A percentile compares a stretch with the other conserved stretches of the same genome.
phyloP scores from a whole-genome alignment of 305 asterid species.

The Salvia sclarea region DNA sequence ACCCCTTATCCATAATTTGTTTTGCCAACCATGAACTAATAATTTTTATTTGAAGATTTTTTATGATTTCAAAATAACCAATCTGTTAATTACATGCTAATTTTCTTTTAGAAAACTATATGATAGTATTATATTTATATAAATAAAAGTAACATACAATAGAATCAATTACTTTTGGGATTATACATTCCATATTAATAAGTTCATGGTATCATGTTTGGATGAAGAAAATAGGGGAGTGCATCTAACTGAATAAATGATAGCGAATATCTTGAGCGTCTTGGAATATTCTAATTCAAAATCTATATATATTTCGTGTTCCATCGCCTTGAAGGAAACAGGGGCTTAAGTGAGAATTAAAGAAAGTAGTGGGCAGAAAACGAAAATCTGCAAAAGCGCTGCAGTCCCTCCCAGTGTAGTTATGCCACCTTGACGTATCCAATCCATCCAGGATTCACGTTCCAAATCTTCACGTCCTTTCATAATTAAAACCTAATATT shows the following conservation, averaged over 20 bases:
- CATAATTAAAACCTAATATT: conserved; percentile 7
- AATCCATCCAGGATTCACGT: background rate
- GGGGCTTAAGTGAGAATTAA: conserved; percentile 12
- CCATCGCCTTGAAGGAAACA: background rate
- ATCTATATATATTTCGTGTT: background rate
- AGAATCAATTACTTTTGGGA: no score
- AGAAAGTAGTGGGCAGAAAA: conserved; percentile 8
- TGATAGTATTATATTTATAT: no score
- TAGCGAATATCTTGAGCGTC: no score
- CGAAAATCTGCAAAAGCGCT: background rate
- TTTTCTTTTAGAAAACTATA: no score
- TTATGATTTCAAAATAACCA: no score
- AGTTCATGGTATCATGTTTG: background rate
- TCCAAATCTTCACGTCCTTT: conserved; percentile 10
- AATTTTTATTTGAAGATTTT: no score
- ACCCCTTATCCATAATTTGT: no score
- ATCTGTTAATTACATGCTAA: no score
- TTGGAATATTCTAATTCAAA: no score
- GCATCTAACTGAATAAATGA: background rate
- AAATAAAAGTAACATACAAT: no score
- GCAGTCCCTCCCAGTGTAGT: conserved; percentile 9
- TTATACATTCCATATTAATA: no score
- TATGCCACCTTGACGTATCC: conserved; percentile 35
- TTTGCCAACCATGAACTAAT: no score
- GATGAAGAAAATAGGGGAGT: background rate